Percentiles rank a stretch among this genome's conserved stretches.
These are phyloP conservation scores for Aspergillus avenaceus DNA, from an alignment of 495 filamentous ascomycete genomes.

Conservation along the genomic window DNA sequence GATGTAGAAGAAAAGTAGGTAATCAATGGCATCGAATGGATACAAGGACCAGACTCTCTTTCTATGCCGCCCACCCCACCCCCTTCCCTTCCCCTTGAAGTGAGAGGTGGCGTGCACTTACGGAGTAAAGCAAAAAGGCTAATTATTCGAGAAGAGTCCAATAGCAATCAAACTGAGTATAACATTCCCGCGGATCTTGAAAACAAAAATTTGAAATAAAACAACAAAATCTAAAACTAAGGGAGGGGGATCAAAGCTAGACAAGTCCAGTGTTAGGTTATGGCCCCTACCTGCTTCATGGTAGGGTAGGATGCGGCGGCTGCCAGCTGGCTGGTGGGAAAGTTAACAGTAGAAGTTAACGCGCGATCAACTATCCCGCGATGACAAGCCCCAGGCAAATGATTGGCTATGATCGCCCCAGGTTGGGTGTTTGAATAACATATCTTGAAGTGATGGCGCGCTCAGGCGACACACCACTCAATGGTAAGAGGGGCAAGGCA, in stretches of 20 bases:
- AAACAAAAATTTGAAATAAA: too few species aligned
- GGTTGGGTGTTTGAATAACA: conserved; percentile 24
- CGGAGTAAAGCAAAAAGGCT: too few species aligned
- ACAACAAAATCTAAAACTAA: neutral
- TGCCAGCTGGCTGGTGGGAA: conserved; percentile 23
- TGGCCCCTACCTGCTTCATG: conserved; percentile 3
- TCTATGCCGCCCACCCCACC: too few species aligned
- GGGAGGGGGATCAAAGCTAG: neutral
- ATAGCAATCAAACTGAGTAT: too few species aligned
- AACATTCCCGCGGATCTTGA: too few species aligned
- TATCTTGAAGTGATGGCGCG: conserved; percentile 24
- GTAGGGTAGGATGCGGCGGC: conserved; percentile 17
- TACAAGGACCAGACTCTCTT: too few species aligned
- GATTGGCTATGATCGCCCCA: conserved; percentile 18
- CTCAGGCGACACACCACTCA: conserved; percentile 28
- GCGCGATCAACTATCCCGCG: conserved; percentile 37
- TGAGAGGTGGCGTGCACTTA: too few species aligned
- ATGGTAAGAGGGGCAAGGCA: conserved; percentile 15
- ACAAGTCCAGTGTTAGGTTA: neutral
- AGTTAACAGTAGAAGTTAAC: conserved; percentile 27
- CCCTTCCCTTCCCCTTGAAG: too few species aligned
- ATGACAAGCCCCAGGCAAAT: conserved; percentile 27
- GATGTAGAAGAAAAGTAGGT: too few species aligned
- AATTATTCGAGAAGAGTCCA: too few species aligned
- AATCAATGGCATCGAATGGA: too few species aligned